phyloP scores from a whole-genome alignment of 192 early-diverging fungal species.

The Coemansia brasiliensis region DNA sequence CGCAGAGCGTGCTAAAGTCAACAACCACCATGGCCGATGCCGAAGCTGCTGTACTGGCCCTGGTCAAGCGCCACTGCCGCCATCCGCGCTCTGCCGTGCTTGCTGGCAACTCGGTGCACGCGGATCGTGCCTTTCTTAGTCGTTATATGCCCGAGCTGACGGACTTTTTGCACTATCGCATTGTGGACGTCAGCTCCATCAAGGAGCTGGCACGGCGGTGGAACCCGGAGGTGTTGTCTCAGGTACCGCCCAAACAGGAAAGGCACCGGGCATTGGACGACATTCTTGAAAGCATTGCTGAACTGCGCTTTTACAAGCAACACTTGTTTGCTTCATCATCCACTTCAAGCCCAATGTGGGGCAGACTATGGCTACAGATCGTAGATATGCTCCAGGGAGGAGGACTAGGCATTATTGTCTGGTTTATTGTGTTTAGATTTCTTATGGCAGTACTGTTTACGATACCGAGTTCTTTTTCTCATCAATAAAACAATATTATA shows the following conservation, averaged over 20 bases:
- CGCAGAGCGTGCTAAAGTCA: conserved; percentile 68
- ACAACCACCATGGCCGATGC: conserved; percentile 67
- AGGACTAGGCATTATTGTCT: too few species aligned
- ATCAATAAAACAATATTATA: not conserved
- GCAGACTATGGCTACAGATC: too few species aligned
- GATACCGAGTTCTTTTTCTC: not conserved
- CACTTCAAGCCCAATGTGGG: too few species aligned
- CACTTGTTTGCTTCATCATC: conserved; percentile 53
- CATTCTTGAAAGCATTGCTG: conserved; percentile 87
- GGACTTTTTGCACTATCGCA: conserved; percentile 80
- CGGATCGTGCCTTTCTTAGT: conserved; percentile 81
- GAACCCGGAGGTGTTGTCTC: conserved; percentile 59
- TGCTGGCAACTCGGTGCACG: conserved; percentile 93
- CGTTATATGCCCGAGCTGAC: conserved; percentile 78
- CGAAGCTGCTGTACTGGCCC: conserved; percentile 68
- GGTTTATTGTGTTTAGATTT: too few species aligned
- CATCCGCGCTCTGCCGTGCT: conserved; percentile 63
- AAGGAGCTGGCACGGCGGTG: conserved; percentile 86
- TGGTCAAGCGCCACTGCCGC: conserved; percentile 73
- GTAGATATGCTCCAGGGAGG: too few species aligned
- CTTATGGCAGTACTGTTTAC: too few species aligned
- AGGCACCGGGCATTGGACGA: conserved; percentile 86
- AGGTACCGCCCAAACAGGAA: conserved; percentile 62
- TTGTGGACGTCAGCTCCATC: conserved; percentile 85
- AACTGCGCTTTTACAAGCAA: conserved; percentile 75